Evolutionary conservation across 1,284 basidiomycete species (phyloP), one percentile per base, ranked within the genome.

Genomic region (Tylopilus orsonianus): DNA sequence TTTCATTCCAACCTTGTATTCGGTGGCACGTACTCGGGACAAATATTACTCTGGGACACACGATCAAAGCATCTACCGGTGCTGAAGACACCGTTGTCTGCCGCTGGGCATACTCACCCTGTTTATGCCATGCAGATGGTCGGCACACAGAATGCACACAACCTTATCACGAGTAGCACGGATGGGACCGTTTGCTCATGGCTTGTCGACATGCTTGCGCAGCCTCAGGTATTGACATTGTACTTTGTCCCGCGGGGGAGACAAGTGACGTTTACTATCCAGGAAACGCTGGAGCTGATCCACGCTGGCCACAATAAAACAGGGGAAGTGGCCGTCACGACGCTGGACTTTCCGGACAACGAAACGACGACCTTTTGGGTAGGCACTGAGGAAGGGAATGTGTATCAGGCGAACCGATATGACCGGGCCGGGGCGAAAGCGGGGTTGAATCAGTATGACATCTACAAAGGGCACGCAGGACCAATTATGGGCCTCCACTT

Each of bases 11-110:
- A 97, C 58, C 81, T 99, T 8, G 81, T 99, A 35, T 96, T 98
- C 56, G 97, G 97, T 44, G 97, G 97, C 10, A 97, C 95, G 10
- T 98, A 99, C 67, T 96, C 93, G 23, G 97, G 97, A 8, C 97
- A 99, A 72, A 96, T 99, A 48, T 73, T 99, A 32, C 78, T 99
- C 2, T 99, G 97, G 97, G 96, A 99, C 66, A 98, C 95, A n/a
- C 83, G 96, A 38, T 91, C 94, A 1, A 94, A 96, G 60, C 92
- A 96, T 62, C 73, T 97, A 5, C 96, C 97, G 0, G 93, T 98
- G 1, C 78, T 98, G 51, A 99, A 98, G 72, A 97, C 96, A 5
- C 97, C 97, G 0, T 72, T 99, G 37, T 95, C 93, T 6, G 91
- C 93, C 2, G 85, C 90, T 23, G 95, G 97, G 0, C 97, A 99